Base-by-base conservation (phyloP, 768 basidiomycete genomes). In the Sistotremastrum niveocremeum region DNA sequence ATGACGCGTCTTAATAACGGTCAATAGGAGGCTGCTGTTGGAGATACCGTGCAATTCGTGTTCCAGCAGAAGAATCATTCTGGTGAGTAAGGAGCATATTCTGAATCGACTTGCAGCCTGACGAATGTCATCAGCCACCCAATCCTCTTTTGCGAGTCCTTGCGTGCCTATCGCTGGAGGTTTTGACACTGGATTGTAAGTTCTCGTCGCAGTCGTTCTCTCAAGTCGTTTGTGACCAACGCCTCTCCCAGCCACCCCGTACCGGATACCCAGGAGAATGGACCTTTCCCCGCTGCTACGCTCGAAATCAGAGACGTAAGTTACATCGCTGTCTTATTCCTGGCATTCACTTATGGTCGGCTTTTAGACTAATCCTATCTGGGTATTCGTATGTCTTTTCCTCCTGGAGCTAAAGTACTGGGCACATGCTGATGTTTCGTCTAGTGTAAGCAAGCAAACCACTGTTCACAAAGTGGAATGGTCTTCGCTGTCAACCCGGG, bases 401-500 rank as follows among this genome's bases (percentile, higher is more conserved):
- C 20, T 20, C n/a, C n/a, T n/a, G n/a, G n/a, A n/a, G n/a, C n/a
- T n/a, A n/a, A n/a, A n/a, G n/a, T n/a, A n/a, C n/a, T n/a, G n/a
- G n/a, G n/a, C n/a, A n/a, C n/a, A n/a, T n/a, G n/a, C n/a, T 20
- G 20, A 20, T 20, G 20, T 20, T 50, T 46, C 51, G 32, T 75
- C 6, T 79, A 68, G 60, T 80, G 78, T 57, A 62, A 67, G 11
- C 78, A 80, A 56, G 58, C 60, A 10, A 60, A 61, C 43, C 79
- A 81, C 57, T 80, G 79, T 47, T 65, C 67, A 37, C 57, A 63
- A 34, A 65, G 64, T 60, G 77, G 78, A 10, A 81, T 80, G 79
- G 79, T 81, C 32, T 77, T 79, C 56, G 73, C 77, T 29, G 62
- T 80, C 53, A 82, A 82, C 56, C 72, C 78, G 3, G 75, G 70